Evolutionary conservation across 257 asterid genomes (phyloP).

Genomic region (Nicotiana tomentosiformis): DNA sequence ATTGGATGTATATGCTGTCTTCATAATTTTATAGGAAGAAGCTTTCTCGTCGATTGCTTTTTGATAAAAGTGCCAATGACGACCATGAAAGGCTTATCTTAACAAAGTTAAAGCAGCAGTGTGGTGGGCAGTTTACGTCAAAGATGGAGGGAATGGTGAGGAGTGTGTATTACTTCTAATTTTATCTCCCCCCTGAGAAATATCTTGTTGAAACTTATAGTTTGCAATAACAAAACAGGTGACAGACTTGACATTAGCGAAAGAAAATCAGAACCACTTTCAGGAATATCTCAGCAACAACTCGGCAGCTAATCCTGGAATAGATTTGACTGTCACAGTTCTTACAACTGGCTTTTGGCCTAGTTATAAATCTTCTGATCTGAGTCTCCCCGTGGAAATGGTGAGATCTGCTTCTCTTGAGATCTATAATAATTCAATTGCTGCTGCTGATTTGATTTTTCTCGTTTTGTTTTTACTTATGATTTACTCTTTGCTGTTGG

Average conservation of each 20-base stretch:
- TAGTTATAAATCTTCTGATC: slow-evolving; percentile 46
- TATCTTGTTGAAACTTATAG: background rate
- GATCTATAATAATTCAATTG: background rate
- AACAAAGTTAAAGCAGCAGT: slow-evolving; percentile 48
- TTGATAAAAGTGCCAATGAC: slow-evolving; percentile 41
- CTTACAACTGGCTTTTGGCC: slow-evolving; percentile 70
- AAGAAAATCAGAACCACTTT: slow-evolving; percentile 37
- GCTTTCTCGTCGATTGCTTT: slow-evolving; percentile 49
- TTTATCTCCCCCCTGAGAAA: background rate
- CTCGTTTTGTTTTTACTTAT: background rate
- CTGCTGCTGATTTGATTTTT: background rate
- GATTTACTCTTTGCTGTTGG: background rate
- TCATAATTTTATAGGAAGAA: slow-evolving; percentile 33
- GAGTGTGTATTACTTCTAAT: background rate
- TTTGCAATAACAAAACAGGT: slow-evolving; percentile 25
- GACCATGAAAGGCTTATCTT: slow-evolving; percentile 46
- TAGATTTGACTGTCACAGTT: slow-evolving; percentile 43
- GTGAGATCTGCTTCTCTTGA: slow-evolving; percentile 17
- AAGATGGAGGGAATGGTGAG: slow-evolving; percentile 69
- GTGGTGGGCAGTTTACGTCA: slow-evolving; percentile 53
- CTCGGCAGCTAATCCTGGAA: slow-evolving; percentile 30
- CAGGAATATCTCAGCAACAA: slow-evolving; percentile 32
- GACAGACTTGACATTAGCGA: slow-evolving; percentile 45
- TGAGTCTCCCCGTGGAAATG: slow-evolving; percentile 56
- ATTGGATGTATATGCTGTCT: background rate